Conservation (phyloP, 495 filamentous ascomycete genomes). For the Daldinia decipiens region DNA sequence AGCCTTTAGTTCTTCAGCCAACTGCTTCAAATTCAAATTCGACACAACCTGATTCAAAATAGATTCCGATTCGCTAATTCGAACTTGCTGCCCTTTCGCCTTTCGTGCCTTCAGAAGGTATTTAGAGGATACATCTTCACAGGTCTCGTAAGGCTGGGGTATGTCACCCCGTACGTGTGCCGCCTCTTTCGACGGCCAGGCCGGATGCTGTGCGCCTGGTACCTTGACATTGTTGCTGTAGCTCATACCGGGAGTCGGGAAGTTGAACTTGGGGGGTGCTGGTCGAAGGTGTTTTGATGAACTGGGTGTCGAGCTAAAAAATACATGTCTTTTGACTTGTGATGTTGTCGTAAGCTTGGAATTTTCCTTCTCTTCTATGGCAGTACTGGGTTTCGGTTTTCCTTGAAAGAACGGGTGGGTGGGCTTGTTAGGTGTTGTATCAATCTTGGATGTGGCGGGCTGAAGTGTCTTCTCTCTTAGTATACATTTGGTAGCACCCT, state of each 20-base stretch:
- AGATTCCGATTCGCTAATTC: slow-evolving; percentile 56
- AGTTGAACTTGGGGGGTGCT: slow-evolving; percentile 20
- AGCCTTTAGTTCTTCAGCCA: slow-evolving; percentile 50
- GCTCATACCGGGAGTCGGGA: slow-evolving; percentile 51
- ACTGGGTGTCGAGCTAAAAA: slow-evolving; percentile 50
- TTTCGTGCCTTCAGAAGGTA: slow-evolving; percentile 50
- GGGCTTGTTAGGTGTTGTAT: slow-evolving; percentile 60
- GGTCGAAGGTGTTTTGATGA: slow-evolving; percentile 47
- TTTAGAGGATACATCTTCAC: not conserved
- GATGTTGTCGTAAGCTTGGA: slow-evolving; percentile 27
- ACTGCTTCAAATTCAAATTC: slow-evolving; percentile 29
- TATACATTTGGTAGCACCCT: not conserved
- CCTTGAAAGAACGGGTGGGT: slow-evolving; percentile 85
- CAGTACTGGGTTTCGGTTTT: slow-evolving; percentile 45
- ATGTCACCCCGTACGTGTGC: slow-evolving; percentile 64
- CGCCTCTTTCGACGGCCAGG: slow-evolving; percentile 77
- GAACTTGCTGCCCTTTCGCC: slow-evolving; percentile 60
- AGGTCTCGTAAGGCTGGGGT: not conserved
- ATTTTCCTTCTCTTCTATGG: slow-evolving; percentile 37
- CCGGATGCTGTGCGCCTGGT: slow-evolving; percentile 67
- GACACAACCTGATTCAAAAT: slow-evolving; percentile 46
- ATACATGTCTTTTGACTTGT: slow-evolving; percentile 40
- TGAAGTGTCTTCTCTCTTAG: slow-evolving; percentile 40
- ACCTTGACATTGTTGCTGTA: slow-evolving; percentile 56
- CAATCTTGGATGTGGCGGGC: not conserved